A percentile compares a stretch with the other conserved stretches of the same genome.
These are phyloP conservation scores for Suhomyces maxii DNA, from an alignment of 1,139 yeast species.

Conservation along the genomic window DNA sequence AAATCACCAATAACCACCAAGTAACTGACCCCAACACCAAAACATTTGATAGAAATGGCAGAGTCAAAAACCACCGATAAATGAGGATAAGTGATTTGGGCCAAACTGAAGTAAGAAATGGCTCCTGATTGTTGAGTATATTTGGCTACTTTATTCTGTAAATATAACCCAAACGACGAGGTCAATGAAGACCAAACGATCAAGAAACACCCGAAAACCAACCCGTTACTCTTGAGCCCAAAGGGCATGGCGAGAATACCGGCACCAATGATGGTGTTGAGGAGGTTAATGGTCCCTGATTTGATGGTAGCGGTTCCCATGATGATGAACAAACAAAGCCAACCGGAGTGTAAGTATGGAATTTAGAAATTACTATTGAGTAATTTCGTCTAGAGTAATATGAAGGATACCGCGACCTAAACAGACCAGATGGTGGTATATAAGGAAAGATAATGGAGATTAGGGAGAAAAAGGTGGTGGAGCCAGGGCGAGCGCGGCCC, in stretches of 20 bases:
- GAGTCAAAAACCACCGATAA: conserved; percentile 42
- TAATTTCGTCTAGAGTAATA: no score
- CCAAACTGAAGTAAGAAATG: conserved; percentile 53
- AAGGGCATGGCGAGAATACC: conserved; percentile 60
- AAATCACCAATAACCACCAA: conserved; percentile 87
- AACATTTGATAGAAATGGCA: conserved; percentile 65
- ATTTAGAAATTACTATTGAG: no score
- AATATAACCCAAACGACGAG: conserved; percentile 53
- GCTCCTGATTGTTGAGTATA: conserved; percentile 50
- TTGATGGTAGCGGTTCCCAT: conserved; percentile 40
- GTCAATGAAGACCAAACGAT: conserved; percentile 50
- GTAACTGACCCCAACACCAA: conserved; percentile 90
- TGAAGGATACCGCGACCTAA: no score
- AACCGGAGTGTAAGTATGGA: no score
- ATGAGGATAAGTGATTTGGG: conserved; percentile 56
- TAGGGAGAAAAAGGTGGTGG: no score
- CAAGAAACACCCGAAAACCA: conserved; percentile 47
- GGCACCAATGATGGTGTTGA: conserved; percentile 58
- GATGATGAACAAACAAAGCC: not conserved
- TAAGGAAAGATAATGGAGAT: no score
- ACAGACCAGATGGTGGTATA: no score
- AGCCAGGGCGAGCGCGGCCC: no score
- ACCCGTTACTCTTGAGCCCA: conserved; percentile 52
- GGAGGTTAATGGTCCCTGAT: conserved; percentile 53
- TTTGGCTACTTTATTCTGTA: conserved; percentile 52